Percentiles rank a stretch among this genome's conserved stretches.
phyloP scores from a whole-genome alignment of 169 alveolate species.

The Babesia microti region DNA sequence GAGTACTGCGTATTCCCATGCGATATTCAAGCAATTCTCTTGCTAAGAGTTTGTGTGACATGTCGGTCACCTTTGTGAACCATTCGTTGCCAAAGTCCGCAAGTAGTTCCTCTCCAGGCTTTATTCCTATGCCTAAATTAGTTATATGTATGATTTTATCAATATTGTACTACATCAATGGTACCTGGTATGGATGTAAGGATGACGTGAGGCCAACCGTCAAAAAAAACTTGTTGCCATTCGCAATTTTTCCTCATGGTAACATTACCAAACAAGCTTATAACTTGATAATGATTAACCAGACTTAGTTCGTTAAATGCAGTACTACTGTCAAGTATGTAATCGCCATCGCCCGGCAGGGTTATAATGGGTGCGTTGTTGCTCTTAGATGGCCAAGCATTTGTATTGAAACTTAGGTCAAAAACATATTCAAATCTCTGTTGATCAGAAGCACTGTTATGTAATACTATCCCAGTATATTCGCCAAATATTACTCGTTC shows the following conservation, averaged over 20 bases:
- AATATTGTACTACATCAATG: too few relatives aligned
- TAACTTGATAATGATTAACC: conserved; percentile 76
- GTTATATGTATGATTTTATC: too few relatives aligned
- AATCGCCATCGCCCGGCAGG: conserved; percentile 72
- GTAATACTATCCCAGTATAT: conserved; percentile 70
- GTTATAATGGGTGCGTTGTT: conserved; percentile 7
- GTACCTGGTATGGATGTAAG: conserved; percentile 65
- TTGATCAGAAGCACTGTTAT: conserved; percentile 53
- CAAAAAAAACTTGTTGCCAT: conserved; percentile 76
- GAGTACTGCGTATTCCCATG: conserved; percentile 16
- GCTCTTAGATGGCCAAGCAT: conserved; percentile 57
- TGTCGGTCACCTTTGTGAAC: conserved; percentile 73
- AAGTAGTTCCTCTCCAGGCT: conserved; percentile 79
- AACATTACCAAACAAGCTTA: conserved; percentile 61
- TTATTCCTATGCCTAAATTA: conserved; percentile 57
- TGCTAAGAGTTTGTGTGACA: conserved; percentile 49
- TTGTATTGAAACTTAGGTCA: conserved; percentile 62
- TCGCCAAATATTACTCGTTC: conserved; percentile 69
- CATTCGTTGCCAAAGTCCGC: conserved; percentile 83
- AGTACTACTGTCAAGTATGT: conserved; percentile 71
- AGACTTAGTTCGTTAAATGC: conserved; percentile 78
- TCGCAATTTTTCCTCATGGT: conserved; percentile 67
- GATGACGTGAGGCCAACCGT: conserved; percentile 79
- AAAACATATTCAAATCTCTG: conserved; percentile 67
- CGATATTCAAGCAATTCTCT: conserved; percentile 58